Evolutionary conservation across 352 stramenopile genomes (phyloP), one percentile per base, ranked within the genome.

Genomic region (Plasmopara viticola): DNA sequence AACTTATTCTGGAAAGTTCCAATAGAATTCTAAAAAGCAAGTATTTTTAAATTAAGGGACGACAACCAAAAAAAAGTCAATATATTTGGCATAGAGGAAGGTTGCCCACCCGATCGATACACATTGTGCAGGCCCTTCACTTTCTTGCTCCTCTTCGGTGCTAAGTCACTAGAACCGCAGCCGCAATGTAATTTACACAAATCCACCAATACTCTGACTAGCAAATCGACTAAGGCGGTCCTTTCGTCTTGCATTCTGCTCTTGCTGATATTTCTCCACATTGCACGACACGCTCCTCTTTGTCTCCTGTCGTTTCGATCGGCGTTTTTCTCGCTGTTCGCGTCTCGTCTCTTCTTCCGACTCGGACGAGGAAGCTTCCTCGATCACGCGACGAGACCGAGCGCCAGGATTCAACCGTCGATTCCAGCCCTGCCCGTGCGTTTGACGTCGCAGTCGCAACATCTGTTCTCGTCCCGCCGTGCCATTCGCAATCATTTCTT

Each of bases 401-500:
- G 63, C 57, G 8, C 55, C 51, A n/a, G 64, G 61, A 31, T 81
- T 76, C 9, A 66, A 65, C 15, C 74, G 64, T 20, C 77, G 71
- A 35, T 87, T 72, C 76, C 77, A 90, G 15, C 71, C 68, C 12
- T 63, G 53, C 41, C 87, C 79, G 33, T 86, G 80, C 13, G 71
- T 65, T 51, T 90, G 79, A 9, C 78, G 74, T 20, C 74, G 68
- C 15, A 90, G 54, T 0, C 74, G 73, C 41, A 87, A 60, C 72
- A 86, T 79, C 55, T 90, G 79, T 39, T 90, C 79, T 2, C 63
- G 62, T 9, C 72, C 72, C 0, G 79, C 79, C 2, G 79, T 90
- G 51, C 79, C 79, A 20, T 87, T 75, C 28, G 77, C 77, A 49
- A 90, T 87, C 79, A 90, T 90, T 60, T 87, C 69, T 46, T 87